These are phyloP conservation scores for Suzukiozyma palmioleophila DNA, from an alignment of 1,139 yeast species.

Conservation along the genomic window DNA sequence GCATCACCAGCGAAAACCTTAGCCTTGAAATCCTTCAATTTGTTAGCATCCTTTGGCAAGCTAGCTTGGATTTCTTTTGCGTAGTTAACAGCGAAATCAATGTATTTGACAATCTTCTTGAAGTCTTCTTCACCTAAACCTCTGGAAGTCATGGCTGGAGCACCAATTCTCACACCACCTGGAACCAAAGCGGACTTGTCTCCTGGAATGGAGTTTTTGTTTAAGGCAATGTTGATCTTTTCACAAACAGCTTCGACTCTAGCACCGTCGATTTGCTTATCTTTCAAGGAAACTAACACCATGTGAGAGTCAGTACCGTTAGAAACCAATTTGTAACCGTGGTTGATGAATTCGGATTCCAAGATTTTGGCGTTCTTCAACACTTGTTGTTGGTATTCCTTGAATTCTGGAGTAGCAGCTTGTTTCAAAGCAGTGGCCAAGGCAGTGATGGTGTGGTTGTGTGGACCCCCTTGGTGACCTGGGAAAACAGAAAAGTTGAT, in stretches of 20 bases:
- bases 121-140: conserved; percentile 90
- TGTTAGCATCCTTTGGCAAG: conserved; percentile 84
- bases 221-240: conserved; percentile 90
- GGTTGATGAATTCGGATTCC: conserved; percentile 64
- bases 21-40: conserved; percentile 89
- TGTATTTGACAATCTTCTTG: conserved; percentile 74
- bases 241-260: conserved; percentile 95
- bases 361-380: conserved; percentile 84
- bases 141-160: conserved; percentile 98
- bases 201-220: conserved; percentile 97
- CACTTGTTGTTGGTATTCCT: conserved; percentile 84
- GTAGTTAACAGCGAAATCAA: conserved; percentile 76
- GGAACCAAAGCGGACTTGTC: conserved; percentile 97
- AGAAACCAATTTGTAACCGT: conserved; percentile 81
- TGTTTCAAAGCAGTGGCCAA: conserved; percentile 95
- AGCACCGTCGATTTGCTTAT: conserved; percentile 93
- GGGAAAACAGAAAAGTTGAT: conserved; percentile 99
- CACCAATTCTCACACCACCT: conserved; percentile 96
- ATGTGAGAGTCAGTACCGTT: conserved; percentile 96
- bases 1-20: conserved; percentile 69
- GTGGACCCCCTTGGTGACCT: conserved; percentile 99
- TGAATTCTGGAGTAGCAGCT: conserved; percentile 88
- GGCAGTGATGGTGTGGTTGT: conserved; percentile 97
- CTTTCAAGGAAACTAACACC: conserved; percentile 86
- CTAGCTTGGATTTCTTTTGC: conserved; percentile 72